Evolutionary conservation across 2,329 filamentous ascomycete genomes (phyloP).

Genomic region (Aspergillus transmontanensis): DNA sequence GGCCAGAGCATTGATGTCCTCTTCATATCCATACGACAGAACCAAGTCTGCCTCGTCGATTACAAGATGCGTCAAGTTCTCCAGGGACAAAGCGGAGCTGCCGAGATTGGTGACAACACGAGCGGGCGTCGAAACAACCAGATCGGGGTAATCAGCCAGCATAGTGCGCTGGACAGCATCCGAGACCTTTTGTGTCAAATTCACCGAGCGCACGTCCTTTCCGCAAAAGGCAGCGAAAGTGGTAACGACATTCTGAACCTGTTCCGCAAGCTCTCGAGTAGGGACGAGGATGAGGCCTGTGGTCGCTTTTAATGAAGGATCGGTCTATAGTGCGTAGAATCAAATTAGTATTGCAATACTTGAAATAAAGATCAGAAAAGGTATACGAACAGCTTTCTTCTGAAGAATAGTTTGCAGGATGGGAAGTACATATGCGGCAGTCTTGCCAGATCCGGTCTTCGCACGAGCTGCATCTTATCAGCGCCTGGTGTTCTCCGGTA

Average conservation of each 20-base stretch:
- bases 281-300: conserved; percentile 89
- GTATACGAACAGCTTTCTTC: conserved; percentile 64
- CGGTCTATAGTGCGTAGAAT: conserved; percentile 27
- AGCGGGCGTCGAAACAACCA: conserved; percentile 90
- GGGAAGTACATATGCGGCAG: conserved; percentile 90
- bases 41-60: conserved; percentile 95
- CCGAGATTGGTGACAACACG: conserved; percentile 78
- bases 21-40: conserved; percentile 89
- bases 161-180: conserved; percentile 86
- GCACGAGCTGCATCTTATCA: conserved; percentile 65
- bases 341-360: neutral
- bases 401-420: conserved; percentile 83
- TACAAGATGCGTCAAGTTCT: conserved; percentile 74
- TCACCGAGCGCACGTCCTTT: conserved; percentile 79
- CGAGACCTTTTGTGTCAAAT: conserved; percentile 87
- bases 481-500: too few species aligned
- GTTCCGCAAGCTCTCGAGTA: conserved; percentile 89
- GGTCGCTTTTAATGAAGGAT: conserved; percentile 52
- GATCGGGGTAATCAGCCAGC: conserved; percentile 79
- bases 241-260: conserved; percentile 79
- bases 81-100: conserved; percentile 69
- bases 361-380: neutral
- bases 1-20: conserved; percentile 80
- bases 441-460: conserved; percentile 96
- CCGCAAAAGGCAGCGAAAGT: conserved; percentile 80